These are phyloP conservation scores for Yarrowia sp. DNA, from an alignment of 805 yeast species.

Conservation along the genomic window DNA sequence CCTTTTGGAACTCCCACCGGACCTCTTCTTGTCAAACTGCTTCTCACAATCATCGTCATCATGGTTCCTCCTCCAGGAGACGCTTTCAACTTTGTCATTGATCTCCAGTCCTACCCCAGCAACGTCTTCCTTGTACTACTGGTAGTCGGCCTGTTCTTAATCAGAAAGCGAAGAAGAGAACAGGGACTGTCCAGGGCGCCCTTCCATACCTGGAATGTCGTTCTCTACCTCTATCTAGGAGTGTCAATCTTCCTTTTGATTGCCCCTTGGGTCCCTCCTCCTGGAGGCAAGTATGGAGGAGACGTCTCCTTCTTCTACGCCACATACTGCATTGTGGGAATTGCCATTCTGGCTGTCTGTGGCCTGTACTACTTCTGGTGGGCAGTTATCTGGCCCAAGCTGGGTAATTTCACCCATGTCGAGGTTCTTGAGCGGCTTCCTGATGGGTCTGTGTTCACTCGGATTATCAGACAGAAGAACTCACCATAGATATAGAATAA, in stretches of 20 bases:
- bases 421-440: not conserved
- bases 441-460: not conserved
- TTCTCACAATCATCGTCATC: conserved; percentile 26
- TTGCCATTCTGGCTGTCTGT: conserved; percentile 9
- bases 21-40: conserved; percentile 86
- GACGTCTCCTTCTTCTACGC: conserved; percentile 19
- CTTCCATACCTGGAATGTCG: not conserved
- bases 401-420: not conserved
- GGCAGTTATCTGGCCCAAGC: conserved; percentile 9
- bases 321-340: conserved; percentile 6
- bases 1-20: conserved; percentile 98
- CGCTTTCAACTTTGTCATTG: conserved; percentile 30
- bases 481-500: not conserved
- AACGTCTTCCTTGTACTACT: conserved; percentile 18
- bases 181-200: not conserved
- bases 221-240: not conserved
- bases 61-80: conserved; percentile 24
- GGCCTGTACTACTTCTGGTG: conserved; percentile 21
- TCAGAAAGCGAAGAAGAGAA: conserved; percentile 32
- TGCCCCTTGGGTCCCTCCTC: conserved; percentile 22
- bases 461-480: not conserved
- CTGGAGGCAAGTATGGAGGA: conserved; percentile 13
- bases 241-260: conserved; percentile 12
- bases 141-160: conserved; percentile 28
- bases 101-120: conserved; percentile 9